Base-by-base conservation (phyloP, 2,329 filamentous ascomycete genomes). In the Daldinia eschscholtzii region DNA sequence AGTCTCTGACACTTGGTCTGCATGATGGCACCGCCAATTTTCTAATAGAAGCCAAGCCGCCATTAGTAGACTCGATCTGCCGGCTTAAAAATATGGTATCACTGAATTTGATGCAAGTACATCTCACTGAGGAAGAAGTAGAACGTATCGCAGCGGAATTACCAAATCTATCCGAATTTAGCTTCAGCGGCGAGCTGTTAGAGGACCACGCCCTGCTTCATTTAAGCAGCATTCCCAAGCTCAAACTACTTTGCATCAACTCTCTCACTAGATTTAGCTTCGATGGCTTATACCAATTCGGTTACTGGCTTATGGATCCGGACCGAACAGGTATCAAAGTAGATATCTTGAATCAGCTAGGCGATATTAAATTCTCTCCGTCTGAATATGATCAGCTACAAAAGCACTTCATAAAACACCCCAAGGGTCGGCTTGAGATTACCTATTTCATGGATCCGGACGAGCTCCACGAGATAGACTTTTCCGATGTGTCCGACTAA, bases 211-310 rank as follows among this genome's bases (percentile, higher is more conserved):
- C 89, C 12, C 81, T 85, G 10, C 76, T 76, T 5, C 65, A 70
- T 0, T 64, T 83, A 0, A 61, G 73, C 7, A 61, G 20, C 1
- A 79, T 90, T 48, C 75, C 76, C 3, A 80, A 84, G 35, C 78
- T 92, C 39, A 84, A 83, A 52, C 81, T 78, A 3, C 79, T 91
- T 6, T 83, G 82, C 4, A 84, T 91, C 46, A 83, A 82, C 41
- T 87, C 86, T 2, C 78, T 85, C 2, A 88, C 89, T 0, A 77
- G 78, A 1, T 90, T 92, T 75, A 86, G 85, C 0, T 79, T 79
- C 2, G 76, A 82, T 4, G 86, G 85, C 1, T 80, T 91, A 1
- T 74, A 78, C n/a, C 53, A 72, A 0, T 85, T 84, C 64, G 78
- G 85, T 33, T 70, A 75, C 6, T 74, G 63, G 3, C 76, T 87